phyloP scores from a whole-genome alignment of 129 eudicot species.

The Escallonia herrerae region DNA sequence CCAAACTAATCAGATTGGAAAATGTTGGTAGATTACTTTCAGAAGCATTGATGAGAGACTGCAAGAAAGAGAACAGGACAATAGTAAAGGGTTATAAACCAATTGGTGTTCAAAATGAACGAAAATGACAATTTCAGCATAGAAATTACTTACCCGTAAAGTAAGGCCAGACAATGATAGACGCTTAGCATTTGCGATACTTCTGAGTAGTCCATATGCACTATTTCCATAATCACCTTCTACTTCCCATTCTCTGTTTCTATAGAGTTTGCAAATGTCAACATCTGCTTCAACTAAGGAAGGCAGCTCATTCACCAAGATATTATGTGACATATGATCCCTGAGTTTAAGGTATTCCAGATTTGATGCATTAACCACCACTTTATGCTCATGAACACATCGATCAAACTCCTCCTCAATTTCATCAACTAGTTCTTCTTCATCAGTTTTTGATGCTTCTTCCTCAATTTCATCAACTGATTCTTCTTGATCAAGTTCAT shows the following conservation, averaged over 20 bases:
- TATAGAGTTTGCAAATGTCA: too few relatives aligned
- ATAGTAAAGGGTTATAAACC: not conserved
- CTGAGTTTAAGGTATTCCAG: constrained; percentile 2
- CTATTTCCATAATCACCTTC: not conserved
- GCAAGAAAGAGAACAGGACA: not conserved
- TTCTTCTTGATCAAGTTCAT: too few relatives aligned
- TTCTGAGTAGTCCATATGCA: not conserved
- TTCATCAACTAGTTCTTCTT: too few relatives aligned
- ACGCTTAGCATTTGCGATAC: not conserved
- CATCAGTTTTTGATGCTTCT: too few relatives aligned
- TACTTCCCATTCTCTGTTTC: too few relatives aligned
- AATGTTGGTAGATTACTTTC: not conserved
- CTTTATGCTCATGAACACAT: not conserved
- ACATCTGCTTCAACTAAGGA: not conserved
- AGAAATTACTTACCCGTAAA: not conserved
- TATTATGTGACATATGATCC: not conserved
- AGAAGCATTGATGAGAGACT: not conserved
- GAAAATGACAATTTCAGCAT: not conserved
- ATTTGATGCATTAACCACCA: not conserved
- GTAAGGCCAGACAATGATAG: not conserved
- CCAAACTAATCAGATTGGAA: not conserved
- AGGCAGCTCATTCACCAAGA: not conserved
- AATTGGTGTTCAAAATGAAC: not conserved
- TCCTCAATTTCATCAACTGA: too few relatives aligned
- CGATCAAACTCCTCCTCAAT: not conserved